A percentile compares a stretch with the other conserved stretches of the same genome.
These are phyloP conservation scores for Penicillium griseofulvum DNA, from an alignment of 2,329 filamentous ascomycete species.

Conservation along the genomic window DNA sequence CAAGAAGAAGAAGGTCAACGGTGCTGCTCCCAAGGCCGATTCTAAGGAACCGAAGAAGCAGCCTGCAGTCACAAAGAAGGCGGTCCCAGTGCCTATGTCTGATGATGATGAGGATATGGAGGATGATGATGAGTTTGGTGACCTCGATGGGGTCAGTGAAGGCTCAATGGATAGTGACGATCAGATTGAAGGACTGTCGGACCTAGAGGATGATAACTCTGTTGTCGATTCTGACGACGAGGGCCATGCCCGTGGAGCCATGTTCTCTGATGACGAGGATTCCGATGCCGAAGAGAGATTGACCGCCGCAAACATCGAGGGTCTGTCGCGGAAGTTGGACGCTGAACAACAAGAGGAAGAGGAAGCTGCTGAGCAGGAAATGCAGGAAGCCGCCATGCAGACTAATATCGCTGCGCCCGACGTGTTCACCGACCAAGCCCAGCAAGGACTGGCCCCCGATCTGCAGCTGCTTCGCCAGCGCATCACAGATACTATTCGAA, in stretches of 20 bases:
- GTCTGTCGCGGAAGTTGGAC: constrained; percentile 82
- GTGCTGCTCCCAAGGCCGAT: constrained; percentile 3
- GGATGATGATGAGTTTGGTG: constrained; percentile 48
- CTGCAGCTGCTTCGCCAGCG: constrained; percentile 82
- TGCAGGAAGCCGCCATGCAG: constrained; percentile 81
- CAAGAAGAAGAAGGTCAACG: constrained; percentile 44
- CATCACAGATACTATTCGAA: constrained; percentile 89
- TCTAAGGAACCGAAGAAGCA: constrained; percentile 37
- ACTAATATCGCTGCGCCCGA: constrained; percentile 84
- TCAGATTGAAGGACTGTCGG: constrained; percentile 42
- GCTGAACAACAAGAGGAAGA: constrained; percentile 72
- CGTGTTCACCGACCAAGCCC: constrained; percentile 60
- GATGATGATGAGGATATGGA: constrained; percentile 37
- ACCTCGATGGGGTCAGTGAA: constrained; percentile 42
- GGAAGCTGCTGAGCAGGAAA: constrained; percentile 77
- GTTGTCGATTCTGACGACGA: constrained; percentile 72
- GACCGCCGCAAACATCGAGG: constrained; percentile 93
- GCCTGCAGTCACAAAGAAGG: constrained; percentile 15
- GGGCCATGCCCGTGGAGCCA: constrained; percentile 56
- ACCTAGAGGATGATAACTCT: constrained; percentile 57
- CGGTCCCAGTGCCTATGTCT: constrained; percentile 22
- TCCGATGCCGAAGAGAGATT: constrained; percentile 86
- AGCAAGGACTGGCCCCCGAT: constrained; percentile 73
- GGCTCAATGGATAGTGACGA: constrained; percentile 51
- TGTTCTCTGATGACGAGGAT: constrained; percentile 95